These are phyloP conservation scores for Ziziphus jujuba DNA, from an alignment of 306 rosid species.

Conservation along the genomic window DNA sequence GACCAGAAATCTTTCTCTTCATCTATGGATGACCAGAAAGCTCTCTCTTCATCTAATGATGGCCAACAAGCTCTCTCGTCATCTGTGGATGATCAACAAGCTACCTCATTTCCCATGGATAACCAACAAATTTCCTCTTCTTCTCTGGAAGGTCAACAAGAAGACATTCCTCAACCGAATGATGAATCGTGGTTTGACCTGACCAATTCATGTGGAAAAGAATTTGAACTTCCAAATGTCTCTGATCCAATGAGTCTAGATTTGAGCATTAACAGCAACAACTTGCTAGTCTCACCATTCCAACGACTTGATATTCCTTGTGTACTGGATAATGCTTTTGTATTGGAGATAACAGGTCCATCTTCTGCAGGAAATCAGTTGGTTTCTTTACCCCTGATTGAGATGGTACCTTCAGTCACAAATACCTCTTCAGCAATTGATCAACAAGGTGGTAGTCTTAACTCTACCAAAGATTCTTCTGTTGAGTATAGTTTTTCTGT, in stretches of 20 bases:
- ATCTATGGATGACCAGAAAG: too few species aligned
- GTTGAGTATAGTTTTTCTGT: too few species aligned
- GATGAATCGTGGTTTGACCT: constrained; percentile 19
- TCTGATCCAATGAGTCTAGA: not conserved
- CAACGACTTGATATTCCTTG: not conserved
- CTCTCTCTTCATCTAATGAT: too few species aligned
- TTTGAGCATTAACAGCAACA: not conserved
- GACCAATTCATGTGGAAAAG: constrained; percentile 13
- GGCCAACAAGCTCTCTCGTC: too few species aligned
- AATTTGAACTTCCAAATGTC: constrained; percentile 15
- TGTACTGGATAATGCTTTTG: not conserved
- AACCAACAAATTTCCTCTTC: too few species aligned
- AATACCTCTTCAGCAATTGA: not conserved
- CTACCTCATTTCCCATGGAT: not conserved
- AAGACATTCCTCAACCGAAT: not conserved
- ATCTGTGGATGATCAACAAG: not conserved
- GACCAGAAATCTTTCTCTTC: too few species aligned
- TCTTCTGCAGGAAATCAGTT: too few species aligned
- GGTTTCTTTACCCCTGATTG: too few species aligned
- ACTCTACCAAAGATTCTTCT: too few species aligned
- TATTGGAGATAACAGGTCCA: constrained; percentile 1
- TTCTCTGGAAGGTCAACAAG: not conserved
- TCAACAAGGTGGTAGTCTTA: not conserved
- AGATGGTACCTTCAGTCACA: constrained; percentile 6
- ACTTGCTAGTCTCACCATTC: not conserved